These are phyloP conservation scores for Penicillium janthinellum DNA, from an alignment of 2,329 filamentous ascomycete species.

Conservation along the genomic window DNA sequence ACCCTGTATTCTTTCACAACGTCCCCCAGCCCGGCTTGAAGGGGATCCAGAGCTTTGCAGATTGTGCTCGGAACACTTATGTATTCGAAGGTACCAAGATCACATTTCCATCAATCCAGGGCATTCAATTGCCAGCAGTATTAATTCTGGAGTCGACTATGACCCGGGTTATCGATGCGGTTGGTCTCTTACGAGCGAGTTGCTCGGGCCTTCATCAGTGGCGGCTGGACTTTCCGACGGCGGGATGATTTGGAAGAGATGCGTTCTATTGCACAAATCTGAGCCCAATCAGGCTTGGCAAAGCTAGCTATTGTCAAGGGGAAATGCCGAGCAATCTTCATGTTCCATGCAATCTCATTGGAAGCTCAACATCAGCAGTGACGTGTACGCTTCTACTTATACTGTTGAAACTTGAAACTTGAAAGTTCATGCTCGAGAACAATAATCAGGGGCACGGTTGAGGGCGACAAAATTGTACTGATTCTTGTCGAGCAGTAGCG, in stretches of 20 bases:
- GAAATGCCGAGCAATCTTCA: background rate
- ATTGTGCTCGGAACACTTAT: background rate
- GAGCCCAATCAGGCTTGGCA: constrained; percentile 1
- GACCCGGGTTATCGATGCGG: no score
- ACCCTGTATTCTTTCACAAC: background rate
- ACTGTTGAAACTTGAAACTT: background rate
- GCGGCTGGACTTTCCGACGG: background rate
- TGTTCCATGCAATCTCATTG: background rate
- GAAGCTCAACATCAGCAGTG: background rate
- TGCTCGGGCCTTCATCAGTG: background rate
- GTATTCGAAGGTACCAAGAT: background rate
- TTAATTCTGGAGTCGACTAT: background rate
- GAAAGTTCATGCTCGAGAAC: background rate
- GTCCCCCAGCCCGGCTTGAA: background rate
- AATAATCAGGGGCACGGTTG: background rate
- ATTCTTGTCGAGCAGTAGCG: background rate
- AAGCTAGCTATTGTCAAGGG: background rate
- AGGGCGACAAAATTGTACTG: no score
- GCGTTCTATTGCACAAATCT: background rate
- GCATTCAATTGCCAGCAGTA: background rate
- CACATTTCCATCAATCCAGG: background rate
- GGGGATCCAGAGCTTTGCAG: background rate
- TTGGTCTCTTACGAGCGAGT: background rate
- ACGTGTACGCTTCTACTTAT: background rate
- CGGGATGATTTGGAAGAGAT: background rate